Base-by-base conservation (phyloP, 192 early-diverging fungal species). In the Backusella psychrophila region DNA sequence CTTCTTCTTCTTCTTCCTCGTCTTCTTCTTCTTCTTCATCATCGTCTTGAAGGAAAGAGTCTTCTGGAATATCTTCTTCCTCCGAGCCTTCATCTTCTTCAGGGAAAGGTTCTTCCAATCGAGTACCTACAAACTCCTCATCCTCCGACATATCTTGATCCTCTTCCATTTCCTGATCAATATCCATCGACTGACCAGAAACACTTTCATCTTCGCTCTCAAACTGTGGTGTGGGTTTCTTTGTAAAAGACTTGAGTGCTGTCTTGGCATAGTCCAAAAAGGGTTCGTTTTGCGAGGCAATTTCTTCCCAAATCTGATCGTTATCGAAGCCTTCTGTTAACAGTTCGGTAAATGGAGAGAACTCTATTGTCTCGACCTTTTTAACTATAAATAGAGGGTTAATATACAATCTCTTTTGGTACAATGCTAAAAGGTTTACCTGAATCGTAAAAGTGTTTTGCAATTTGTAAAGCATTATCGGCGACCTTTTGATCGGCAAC, bases 281-380 rank as follows among this genome's bases (percentile, higher is more conserved):
- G 0, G 94, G 93, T 71, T 89, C 87, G 78, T 97, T 97, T 72
- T 93, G 93, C 78, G 96, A 84, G 72, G 90, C 90, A 63, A 99
- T 87, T 80, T 97, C 93, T 82, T 96, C 94, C 97, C 97, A 99
- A 63, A 99, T 91, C 87, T 97, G 96, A 72, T 93, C 90, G 65
- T 89, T 81, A 73, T 94, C 91, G 73, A 94, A 93, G 0, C 90
- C 93, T 53, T 95, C 90, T 9, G 87, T 81, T 26, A 89, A 84
- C 5, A 96, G 80, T 66, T 89, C 90, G 49, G 83, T 75, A 41
- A 96, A 85, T 19, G 91, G 81, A 1, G 85, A 85, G 70, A 91
- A 80, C 56, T 83, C 67, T 63, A 73, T 71, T 52, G 84, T 69
- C 74, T 92, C 86, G 52, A 82, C 68, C 69, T 81, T 69, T 79